Evolutionary conservation across 2,329 filamentous ascomycete species (phyloP).

Genomic region (Fonsecaea nubica): DNA sequence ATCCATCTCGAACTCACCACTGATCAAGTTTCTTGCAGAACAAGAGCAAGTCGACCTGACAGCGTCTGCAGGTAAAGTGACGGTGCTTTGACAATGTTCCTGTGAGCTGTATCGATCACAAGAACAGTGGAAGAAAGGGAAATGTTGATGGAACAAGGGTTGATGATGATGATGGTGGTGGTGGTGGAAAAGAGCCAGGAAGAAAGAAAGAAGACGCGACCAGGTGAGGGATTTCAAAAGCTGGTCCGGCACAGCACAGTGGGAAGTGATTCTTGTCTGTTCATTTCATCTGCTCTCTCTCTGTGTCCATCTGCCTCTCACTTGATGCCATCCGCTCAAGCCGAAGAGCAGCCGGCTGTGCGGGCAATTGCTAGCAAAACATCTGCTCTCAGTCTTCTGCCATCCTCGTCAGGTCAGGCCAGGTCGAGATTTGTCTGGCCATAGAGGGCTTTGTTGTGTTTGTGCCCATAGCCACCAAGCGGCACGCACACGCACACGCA

Average conservation of each 20-base stretch:
- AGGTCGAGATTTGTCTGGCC: background rate
- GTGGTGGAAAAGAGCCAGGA: background rate
- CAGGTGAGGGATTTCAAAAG: background rate
- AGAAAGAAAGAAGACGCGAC: background rate
- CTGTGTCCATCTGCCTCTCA: background rate
- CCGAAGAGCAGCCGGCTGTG: constrained; percentile 4
- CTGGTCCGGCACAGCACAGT: background rate
- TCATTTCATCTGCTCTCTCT: background rate
- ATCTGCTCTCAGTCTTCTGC: background rate
- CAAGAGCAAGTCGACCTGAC: background rate
- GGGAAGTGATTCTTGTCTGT: background rate
- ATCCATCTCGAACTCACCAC: background rate
- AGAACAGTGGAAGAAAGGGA: background rate
- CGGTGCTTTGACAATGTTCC: background rate
- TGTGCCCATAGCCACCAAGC: background rate
- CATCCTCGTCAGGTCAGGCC: background rate
- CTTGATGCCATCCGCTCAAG: background rate
- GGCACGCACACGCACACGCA: background rate
- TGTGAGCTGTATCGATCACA: background rate
- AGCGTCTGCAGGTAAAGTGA: background rate
- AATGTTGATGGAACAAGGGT: background rate
- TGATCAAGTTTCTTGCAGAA: background rate
- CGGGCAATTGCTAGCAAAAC: background rate
- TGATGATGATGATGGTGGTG: background rate
- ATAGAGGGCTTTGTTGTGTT: background rate